Base-by-base conservation (phyloP, 1,139 yeast species). In the Casaregolazyma suthepensis region DNA sequence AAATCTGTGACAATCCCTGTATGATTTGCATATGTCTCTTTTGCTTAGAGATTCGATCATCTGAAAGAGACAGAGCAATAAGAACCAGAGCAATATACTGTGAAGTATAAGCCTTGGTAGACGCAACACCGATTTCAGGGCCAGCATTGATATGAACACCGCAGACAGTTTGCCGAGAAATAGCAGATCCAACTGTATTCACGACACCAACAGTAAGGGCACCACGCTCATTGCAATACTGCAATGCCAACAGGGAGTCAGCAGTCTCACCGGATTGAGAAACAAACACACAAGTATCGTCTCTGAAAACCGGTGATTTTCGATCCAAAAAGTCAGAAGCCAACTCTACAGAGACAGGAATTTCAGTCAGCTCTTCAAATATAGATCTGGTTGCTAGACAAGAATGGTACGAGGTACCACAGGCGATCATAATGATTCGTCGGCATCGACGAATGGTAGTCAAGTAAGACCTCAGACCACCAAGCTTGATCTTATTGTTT, bases 71-170 rank as follows among this genome's bases (percentile, higher is more conserved):
- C 56, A 94, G 80, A 1, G 99, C 99, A 76, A 93, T 81, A 97
- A 94, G 89, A 6, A 93, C 97, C 63, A 94, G 78, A 0, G 99
- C 99, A 73, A 94, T 90, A 71, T 85, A 94, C 73, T 94, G 99
- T 23, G 99, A 94, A 17, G 99, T 93, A 75, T 94, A 94, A 26
- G 99, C 99, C 75, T 94, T 94, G 51, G 99, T 94, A n/a, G 98
- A 90, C 12, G 99, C 99, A 64, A 94, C 99, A 71, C 99, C 99
- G 62, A 94, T 93, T 75, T 94, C 99, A 44, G 99, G 99, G 60
- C 99, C 99, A 46, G 99, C 99, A 70, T 94, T 94, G 70, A 94
- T 91, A 71, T 94, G 99, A 54, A 94, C 97, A 81, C 99, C 99
- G 77, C 99, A 94, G 73, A 91, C 96, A 44, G 99, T 94, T 67